Percentiles rank a stretch among this genome's conserved stretches.
Evolutionary conservation across 2,329 filamentous ascomycete species (phyloP).

Genomic region (Hypoxylon sp.): DNA sequence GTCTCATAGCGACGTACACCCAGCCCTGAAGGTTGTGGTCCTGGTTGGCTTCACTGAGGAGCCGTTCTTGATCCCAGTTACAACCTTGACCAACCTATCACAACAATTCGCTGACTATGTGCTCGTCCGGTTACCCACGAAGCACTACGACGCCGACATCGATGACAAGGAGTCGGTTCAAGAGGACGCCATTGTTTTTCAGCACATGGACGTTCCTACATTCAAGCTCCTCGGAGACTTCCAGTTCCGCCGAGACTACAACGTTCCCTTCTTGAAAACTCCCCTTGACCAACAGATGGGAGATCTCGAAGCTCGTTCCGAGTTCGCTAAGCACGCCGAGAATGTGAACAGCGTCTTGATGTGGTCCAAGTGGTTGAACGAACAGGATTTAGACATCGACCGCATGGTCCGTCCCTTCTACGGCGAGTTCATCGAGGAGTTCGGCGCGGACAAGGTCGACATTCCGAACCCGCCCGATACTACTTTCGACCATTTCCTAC

Average conservation of each 20-base stretch:
- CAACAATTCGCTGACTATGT: not conserved
- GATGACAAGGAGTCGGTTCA: not conserved
- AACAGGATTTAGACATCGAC: not conserved
- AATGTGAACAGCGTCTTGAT: not conserved
- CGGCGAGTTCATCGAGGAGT: not conserved
- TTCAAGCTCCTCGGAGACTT: not conserved
- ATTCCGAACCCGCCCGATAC: not conserved
- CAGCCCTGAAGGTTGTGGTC: not conserved
- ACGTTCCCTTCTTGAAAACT: not conserved
- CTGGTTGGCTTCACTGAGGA: not conserved
- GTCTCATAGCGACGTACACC: not conserved
- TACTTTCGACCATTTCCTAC: not conserved
- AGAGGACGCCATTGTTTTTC: not conserved
- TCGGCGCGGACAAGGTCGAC: not conserved
- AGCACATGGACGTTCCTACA: not conserved
- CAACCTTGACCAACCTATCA: not conserved
- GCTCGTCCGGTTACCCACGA: not conserved
- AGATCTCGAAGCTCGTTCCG: not conserved
- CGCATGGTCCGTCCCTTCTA: not conserved
- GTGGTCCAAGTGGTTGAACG: not conserved
- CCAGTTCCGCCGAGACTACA: not conserved
- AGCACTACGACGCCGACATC: not conserved
- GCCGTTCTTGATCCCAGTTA: not conserved
- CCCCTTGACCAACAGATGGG: not conserved
- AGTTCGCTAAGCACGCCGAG: not conserved